A percentile compares a stretch with the other conserved stretches of the same genome.
phyloP scores from a whole-genome alignment of 176 grass and related monocot species.

The Typha latifolia region DNA sequence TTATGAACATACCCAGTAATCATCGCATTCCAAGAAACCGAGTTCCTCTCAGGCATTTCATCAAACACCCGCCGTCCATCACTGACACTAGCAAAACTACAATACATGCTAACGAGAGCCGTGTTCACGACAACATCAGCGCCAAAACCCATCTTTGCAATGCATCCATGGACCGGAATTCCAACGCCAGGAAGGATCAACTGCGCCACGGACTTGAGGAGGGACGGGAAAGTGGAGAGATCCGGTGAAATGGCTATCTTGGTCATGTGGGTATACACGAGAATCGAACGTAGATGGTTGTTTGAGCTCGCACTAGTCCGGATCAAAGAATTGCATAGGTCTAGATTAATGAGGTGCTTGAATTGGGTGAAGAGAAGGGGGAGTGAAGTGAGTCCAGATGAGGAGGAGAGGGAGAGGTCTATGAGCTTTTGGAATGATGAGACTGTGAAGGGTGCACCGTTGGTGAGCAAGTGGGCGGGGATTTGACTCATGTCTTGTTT shows the following conservation, averaged over 20 bases:
- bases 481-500: too few species aligned
- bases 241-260: slow-evolving; percentile 5
- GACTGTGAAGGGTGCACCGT: too few species aligned
- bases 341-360: slow-evolving; percentile 5
- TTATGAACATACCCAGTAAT: slow-evolving; percentile 20
- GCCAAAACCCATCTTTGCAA: background rate
- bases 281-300: background rate
- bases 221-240: slow-evolving; percentile 18
- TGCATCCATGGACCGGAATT: slow-evolving; percentile 8
- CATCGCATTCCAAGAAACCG: slow-evolving; percentile 22
- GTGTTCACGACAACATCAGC: slow-evolving; percentile 7
- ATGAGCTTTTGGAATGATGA: slow-evolving; percentile 5
- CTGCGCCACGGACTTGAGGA: slow-evolving; percentile 13
- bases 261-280: slow-evolving; percentile 13
- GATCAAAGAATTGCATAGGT: slow-evolving; percentile 15
- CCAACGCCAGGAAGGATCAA: background rate
- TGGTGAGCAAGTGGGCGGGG: too few species aligned
- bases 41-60: slow-evolving; percentile 18
- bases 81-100: background rate
- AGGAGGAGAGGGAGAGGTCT: background rate
- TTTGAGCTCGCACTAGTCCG: background rate
- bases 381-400: background rate
- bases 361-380: slow-evolving; percentile 12
- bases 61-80: slow-evolving; percentile 2
- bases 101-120: slow-evolving; percentile 15